These are phyloP conservation scores for Creolimax fragrantissima DNA, from an alignment of 78 protist species.

Conservation along the genomic window DNA sequence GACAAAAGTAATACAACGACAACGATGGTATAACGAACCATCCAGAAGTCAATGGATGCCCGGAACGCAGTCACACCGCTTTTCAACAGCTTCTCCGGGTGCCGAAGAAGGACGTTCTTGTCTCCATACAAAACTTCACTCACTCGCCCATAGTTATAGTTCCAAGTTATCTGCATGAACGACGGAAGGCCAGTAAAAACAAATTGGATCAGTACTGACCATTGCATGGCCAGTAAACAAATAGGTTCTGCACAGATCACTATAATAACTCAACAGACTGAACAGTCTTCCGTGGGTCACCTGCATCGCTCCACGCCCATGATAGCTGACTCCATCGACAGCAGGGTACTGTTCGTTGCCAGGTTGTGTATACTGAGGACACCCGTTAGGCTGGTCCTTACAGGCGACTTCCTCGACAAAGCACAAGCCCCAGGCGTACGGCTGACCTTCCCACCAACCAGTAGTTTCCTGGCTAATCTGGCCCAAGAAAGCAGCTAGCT, in stretches of 20 bases:
- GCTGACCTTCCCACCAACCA: conserved; percentile 19
- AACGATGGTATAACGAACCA: too few species aligned
- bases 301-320: conserved; percentile 29
- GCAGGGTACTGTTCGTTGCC: neutral
- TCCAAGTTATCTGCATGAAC: neutral
- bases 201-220: neutral
- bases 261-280: neutral
- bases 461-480: conserved; percentile 24
- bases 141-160: conserved; percentile 18
- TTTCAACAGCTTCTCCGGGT: neutral
- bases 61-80: conserved; percentile 13
- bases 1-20: too few species aligned
- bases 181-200: neutral
- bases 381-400: neutral
- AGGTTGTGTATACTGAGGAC: neutral
- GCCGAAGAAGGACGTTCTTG: neutral
- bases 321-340: conserved; percentile 1
- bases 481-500: conserved; percentile 15
- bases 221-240: neutral
- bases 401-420: conserved; percentile 11
- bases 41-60: neutral
- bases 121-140: neutral
- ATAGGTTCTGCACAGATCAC: neutral
- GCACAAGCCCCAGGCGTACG: neutral
- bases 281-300: too few species aligned